Evolutionary conservation across 768 basidiomycete genomes (phyloP), one percentile per base, ranked within the genome.

Genomic region (Ramaria rubella): DNA sequence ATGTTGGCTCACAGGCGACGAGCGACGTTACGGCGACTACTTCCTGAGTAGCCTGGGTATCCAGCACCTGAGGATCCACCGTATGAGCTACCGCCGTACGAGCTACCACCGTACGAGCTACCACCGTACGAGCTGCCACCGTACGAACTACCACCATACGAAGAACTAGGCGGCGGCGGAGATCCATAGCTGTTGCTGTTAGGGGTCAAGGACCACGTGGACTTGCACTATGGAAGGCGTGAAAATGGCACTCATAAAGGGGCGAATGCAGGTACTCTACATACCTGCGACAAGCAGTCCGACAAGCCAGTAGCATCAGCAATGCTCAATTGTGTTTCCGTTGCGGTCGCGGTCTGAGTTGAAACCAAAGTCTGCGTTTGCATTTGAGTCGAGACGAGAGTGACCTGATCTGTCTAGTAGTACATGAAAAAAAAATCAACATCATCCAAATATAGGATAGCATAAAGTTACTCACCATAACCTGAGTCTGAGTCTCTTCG

Each of bases 281-380:
- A 52, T 57, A 80, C 80, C 67, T 70, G 67, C 63, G 73, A 71
- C 55, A 85, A 70, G 67, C 83, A 85, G 49, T 77, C 67, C 48
- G 78, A 72, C 49, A 86, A 78, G n/a, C 5, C 50, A 40, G 67
- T 60, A 27, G 64, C 61, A 64, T 6, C 75, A 75, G 52, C 73
- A 8, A 77, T 67, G 48, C 77, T 72, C 49, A 86, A 77, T 61
- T 76, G 68, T 4, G 74, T 76, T 46, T 71, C 59, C n/a, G 64
- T 63, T 29, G 49, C 71, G 9, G 78, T 81, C 43, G 65, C 55
- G 5, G 63, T 67, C n/a, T 44, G 30, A 5, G 59, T 60, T n/a
- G 21, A 17, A 36, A 40, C 34, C n/a, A 21, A 75, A 50, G 80
- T 46, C 58, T 77, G 74, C 23, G 82, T 83, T 57, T 75, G 69